Evolutionary conservation across 2,329 filamentous ascomycete genomes (phyloP).

Genomic region (Arthroderma uncinatum): DNA sequence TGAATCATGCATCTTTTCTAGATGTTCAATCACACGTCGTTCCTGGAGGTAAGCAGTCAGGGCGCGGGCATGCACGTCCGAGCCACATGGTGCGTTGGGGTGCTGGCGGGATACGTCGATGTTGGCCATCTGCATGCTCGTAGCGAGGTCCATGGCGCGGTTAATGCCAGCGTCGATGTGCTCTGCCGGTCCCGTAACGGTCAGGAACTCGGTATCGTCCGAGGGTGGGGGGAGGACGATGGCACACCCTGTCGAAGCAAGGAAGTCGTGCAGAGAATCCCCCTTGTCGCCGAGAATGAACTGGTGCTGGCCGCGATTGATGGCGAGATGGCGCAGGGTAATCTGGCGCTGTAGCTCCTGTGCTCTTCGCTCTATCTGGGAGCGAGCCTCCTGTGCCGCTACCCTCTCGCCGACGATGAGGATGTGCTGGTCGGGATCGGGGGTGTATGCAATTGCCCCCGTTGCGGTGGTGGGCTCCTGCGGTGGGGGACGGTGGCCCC

Average conservation of each 20-base stretch:
- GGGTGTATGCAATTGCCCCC: constrained; percentile 59
- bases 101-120: constrained; percentile 76
- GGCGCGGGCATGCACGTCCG: constrained; percentile 68
- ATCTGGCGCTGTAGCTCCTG: constrained; percentile 66
- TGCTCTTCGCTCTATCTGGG: constrained; percentile 68
- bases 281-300: constrained; percentile 86
- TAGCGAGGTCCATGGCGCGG: constrained; percentile 77
- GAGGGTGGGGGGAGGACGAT: constrained; percentile 11
- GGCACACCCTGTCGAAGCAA: constrained; percentile 31
- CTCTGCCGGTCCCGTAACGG: constrained; percentile 68
- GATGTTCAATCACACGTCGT: constrained; percentile 66
- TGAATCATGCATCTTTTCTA: constrained; percentile 71
- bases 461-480: constrained; percentile 30
- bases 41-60: constrained; percentile 80
- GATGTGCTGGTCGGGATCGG: constrained; percentile 67
- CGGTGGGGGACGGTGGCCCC: constrained; percentile 56
- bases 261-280: constrained; percentile 71
- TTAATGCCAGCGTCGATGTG: constrained; percentile 65
- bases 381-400: constrained; percentile 67
- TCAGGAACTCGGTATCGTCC: constrained; percentile 55
- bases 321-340: constrained; percentile 64
- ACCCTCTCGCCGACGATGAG: constrained; percentile 73
- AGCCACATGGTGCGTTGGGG: constrained; percentile 58
- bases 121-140: constrained; percentile 71
- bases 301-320: constrained; percentile 80